A percentile compares a stretch with the other conserved stretches of the same genome.
These are phyloP conservation scores for Podospora fimiseda DNA, from an alignment of 495 filamentous ascomycete genomes.

Conservation along the genomic window DNA sequence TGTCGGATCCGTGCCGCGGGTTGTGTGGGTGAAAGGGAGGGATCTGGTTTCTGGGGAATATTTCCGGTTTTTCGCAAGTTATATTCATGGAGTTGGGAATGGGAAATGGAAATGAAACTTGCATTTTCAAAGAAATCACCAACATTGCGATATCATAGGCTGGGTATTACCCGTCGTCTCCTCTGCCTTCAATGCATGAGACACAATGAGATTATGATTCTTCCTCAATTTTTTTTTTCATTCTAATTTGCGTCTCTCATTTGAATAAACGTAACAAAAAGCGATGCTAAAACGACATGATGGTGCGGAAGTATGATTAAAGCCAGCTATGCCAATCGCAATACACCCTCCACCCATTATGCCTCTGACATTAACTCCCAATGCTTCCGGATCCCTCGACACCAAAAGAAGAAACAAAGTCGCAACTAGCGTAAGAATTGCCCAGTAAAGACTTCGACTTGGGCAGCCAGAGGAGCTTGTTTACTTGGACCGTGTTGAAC, in stretches of 20 bases:
- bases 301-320: too few relatives aligned
- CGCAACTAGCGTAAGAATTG: too few relatives aligned
- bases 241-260: constrained; percentile 5
- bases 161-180: constrained; percentile 4
- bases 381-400: too few relatives aligned
- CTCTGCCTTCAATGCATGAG: constrained; percentile 6
- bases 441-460: too few relatives aligned
- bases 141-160: constrained; percentile 12
- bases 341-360: too few relatives aligned
- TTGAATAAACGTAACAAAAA: too few relatives aligned
- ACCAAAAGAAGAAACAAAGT: too few relatives aligned
- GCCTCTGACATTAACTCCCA: too few relatives aligned
- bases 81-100: constrained; percentile 22
- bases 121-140: constrained; percentile 18
- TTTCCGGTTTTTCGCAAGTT: constrained; percentile 9
- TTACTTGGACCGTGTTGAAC: too few relatives aligned
- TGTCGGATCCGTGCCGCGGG: not conserved
- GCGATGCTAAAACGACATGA: too few relatives aligned
- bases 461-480: too few relatives aligned
- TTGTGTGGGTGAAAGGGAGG: constrained; percentile 10
- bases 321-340: too few relatives aligned
- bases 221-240: not conserved
- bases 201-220: not conserved
- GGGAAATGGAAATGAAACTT: constrained; percentile 31
- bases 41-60: constrained; percentile 7